Conservation (phyloP, 306 rosid species). For the Delonix regia region DNA sequence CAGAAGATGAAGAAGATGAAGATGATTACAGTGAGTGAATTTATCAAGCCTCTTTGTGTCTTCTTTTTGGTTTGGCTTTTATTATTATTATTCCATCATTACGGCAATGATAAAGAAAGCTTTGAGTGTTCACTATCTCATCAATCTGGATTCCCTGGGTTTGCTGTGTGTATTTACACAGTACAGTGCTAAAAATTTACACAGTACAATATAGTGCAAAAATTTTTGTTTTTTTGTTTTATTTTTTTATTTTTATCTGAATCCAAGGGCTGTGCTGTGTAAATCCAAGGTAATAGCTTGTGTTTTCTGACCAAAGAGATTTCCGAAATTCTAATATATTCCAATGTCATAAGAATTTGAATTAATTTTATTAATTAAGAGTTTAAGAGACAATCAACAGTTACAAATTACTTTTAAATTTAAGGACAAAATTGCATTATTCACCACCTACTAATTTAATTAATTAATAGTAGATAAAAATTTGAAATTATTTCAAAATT, state of each 20-base stretch:
- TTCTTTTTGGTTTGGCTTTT: not conserved
- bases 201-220: no score
- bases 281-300: no score
- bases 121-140: not conserved
- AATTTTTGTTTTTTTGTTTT: no score
- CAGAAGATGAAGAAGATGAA: conserved; percentile 15
- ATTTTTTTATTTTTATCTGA: no score
- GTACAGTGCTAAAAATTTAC: no score
- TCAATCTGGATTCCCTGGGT: no score
- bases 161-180: no score
- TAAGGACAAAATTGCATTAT: no score
- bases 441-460: no score
- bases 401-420: no score
- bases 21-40: conserved; percentile 31
- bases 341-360: not conserved
- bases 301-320: not conserved
- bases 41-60: not conserved
- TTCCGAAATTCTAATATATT: not conserved
- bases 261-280: no score
- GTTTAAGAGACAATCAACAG: not conserved
- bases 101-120: not conserved
- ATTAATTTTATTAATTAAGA: not conserved
- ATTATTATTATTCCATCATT: not conserved
- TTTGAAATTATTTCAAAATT: not conserved
- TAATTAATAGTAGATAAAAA: no score